Percentiles rank a stretch among this genome's conserved stretches.
phyloP scores from a whole-genome alignment of 495 filamentous ascomycete species.

The Aspergillus heteromorphus region DNA sequence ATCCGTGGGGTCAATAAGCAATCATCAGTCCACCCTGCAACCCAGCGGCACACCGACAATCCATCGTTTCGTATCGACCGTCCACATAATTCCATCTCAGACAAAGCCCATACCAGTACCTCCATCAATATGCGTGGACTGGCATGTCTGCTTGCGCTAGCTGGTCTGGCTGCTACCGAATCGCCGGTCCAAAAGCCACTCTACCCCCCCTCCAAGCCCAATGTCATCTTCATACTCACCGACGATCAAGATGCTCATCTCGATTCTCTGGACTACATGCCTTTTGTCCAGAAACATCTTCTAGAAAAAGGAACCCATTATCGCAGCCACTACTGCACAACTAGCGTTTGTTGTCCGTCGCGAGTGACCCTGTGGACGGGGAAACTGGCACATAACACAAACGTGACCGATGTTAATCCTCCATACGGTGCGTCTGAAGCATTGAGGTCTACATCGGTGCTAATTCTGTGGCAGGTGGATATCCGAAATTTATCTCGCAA shows the following conservation, averaged over 20 bases:
- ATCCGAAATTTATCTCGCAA: slow-evolving; percentile 54
- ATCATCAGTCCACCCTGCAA: neutral
- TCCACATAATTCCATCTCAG: neutral
- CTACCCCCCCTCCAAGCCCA: slow-evolving; percentile 21
- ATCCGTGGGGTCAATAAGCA: neutral
- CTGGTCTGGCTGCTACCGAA: neutral
- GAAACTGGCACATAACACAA: slow-evolving; percentile 60
- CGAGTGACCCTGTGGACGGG: slow-evolving; percentile 53
- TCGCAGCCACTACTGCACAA: slow-evolving; percentile 48
- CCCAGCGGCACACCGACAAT: neutral
- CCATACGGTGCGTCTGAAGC: slow-evolving; percentile 42
- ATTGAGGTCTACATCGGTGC: neutral
- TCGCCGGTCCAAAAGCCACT: neutral
- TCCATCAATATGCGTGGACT: neutral
- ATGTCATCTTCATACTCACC: slow-evolving; percentile 52
- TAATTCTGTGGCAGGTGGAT: slow-evolving; percentile 41
- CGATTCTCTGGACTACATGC: slow-evolving; percentile 49
- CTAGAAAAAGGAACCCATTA: slow-evolving; percentile 41
- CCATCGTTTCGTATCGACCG: neutral
- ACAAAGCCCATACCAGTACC: too few species aligned
- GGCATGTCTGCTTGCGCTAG: neutral
- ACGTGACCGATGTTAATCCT: slow-evolving; percentile 56
- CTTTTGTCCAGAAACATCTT: slow-evolving; percentile 42
- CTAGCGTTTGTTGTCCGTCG: slow-evolving; percentile 54
- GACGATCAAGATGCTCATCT: slow-evolving; percentile 55